Percentiles rank a stretch among this genome's conserved stretches.
Evolutionary conservation across 1,284 basidiomycete genomes (phyloP).

Genomic region (Cystobasidium sp.): DNA sequence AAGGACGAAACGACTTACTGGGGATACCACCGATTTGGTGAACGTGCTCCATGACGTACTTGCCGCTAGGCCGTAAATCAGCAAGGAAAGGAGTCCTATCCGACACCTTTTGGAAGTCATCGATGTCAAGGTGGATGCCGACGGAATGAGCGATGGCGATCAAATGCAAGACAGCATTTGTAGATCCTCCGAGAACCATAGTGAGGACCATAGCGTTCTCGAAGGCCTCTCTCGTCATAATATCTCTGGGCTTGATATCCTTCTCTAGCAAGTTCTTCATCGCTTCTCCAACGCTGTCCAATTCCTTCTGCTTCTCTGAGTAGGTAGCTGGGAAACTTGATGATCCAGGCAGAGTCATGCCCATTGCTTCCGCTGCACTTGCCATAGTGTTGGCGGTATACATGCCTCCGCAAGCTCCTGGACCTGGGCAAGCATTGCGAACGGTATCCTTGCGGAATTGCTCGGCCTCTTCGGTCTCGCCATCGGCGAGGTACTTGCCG

Average conservation of each 20-base stretch:
- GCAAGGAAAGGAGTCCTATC: conserved; percentile 85
- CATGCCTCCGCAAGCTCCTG: conserved; percentile 82
- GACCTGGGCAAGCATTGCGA: conserved; percentile 89
- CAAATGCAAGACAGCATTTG: conserved; percentile 88
- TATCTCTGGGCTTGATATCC: conserved; percentile 90
- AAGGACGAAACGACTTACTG: conserved; percentile 62
- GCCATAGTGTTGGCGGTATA: conserved; percentile 57
- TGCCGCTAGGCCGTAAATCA: conserved; percentile 86
- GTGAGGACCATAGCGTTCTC: conserved; percentile 95
- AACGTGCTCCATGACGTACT: conserved; percentile 87
- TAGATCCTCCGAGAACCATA: conserved; percentile 92
- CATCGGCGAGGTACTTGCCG: conserved; percentile 87
- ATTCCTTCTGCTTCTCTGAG: conserved; percentile 83
- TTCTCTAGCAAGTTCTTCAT: conserved; percentile 79
- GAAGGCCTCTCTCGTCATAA: conserved; percentile 93
- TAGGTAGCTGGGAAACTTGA: conserved; percentile 80
- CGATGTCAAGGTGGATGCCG: conserved; percentile 76
- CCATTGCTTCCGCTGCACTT: conserved; percentile 81
- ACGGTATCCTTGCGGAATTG: conserved; percentile 68
- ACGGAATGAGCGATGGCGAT: conserved; percentile 88
- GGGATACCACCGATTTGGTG: conserved; percentile 87
- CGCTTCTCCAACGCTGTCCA: conserved; percentile 77
- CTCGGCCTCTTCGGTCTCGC: conserved; percentile 81
- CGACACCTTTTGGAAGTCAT: conserved; percentile 84
- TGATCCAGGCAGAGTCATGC: conserved; percentile 87